A percentile compares a stretch with the other conserved stretches of the same genome.
These are phyloP conservation scores for Plasmodium cynomolgi DNA, from an alignment of 169 alveolate species.

Conservation along the genomic window DNA sequence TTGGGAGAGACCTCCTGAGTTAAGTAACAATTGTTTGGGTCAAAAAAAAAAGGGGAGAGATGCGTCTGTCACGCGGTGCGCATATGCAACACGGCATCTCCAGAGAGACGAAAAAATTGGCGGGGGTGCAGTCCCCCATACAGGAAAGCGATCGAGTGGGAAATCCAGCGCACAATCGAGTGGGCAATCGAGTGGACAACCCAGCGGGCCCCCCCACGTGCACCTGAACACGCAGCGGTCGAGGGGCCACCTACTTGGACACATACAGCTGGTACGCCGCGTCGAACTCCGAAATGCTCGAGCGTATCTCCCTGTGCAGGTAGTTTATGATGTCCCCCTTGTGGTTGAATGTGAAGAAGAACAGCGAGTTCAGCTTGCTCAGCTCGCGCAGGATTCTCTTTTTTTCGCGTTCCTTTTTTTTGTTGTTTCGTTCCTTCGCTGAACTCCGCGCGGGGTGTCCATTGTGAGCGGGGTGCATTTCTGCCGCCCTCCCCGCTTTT, in stretches of 20 bases:
- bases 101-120: not conserved
- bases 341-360: constrained; percentile 46
- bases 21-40: not conserved
- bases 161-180: too few species aligned
- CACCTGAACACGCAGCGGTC: not conserved
- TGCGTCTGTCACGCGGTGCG: not conserved
- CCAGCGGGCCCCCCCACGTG: not conserved
- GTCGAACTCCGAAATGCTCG: constrained; percentile 28
- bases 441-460: not conserved
- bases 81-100: not conserved
- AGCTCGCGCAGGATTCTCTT: constrained; percentile 23
- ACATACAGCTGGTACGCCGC: constrained; percentile 26
- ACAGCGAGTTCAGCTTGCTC: constrained; percentile 30
- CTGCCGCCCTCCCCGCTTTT: not conserved
- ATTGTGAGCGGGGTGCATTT: not conserved
- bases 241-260: not conserved
- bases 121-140: not conserved
- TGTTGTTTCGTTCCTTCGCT: not conserved
- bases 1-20: not conserved
- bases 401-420: constrained; percentile 13
- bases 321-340: constrained; percentile 53
- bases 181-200: too few species aligned
- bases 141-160: not conserved
- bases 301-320: constrained; percentile 26
- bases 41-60: not conserved